Conservation (phyloP, 2,329 filamentous ascomycete genomes). For the Colletotrichum acutatum region DNA sequence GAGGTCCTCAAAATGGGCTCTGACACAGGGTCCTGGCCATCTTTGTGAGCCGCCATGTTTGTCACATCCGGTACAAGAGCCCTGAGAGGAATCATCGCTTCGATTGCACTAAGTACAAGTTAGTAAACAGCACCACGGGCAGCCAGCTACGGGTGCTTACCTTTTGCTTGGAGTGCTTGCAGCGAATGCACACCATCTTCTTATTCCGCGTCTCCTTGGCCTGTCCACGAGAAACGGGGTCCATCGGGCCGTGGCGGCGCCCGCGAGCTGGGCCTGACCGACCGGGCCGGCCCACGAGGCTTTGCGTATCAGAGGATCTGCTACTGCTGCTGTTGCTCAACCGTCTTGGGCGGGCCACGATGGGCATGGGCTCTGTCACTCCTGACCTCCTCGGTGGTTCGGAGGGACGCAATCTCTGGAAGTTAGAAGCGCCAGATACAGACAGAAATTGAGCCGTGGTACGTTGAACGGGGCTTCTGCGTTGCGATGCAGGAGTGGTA, state of each 20-base stretch:
- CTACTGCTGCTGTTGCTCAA: neutral
- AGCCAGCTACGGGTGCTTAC: neutral
- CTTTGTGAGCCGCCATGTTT: constrained; percentile 17
- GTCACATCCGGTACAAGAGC: constrained; percentile 28
- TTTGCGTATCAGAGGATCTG: neutral
- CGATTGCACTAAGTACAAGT: constrained; percentile 13
- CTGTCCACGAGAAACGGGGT: constrained; percentile 8
- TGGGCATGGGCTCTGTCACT: constrained; percentile 1
- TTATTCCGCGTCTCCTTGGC: constrained; percentile 33
- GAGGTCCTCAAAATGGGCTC: constrained; percentile 54
- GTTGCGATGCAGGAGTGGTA: neutral
- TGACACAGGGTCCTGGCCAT: constrained; percentile 47
- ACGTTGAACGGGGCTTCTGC: neutral
- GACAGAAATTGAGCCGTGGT: neutral
- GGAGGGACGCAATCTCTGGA: neutral
- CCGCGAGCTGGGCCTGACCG: constrained; percentile 19
- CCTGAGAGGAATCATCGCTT: constrained; percentile 8
- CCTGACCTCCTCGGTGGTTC: neutral
- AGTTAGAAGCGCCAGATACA: neutral
- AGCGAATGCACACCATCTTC: constrained; percentile 36
- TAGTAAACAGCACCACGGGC: neutral
- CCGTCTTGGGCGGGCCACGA: neutral
- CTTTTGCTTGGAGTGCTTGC: constrained; percentile 32
- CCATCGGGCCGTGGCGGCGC: constrained; percentile 29
- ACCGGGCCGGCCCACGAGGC: neutral